Evolutionary conservation across 441 rosid genomes (phyloP), one percentile per base, ranked within the genome.

Genomic region (Croton laevigatus): DNA sequence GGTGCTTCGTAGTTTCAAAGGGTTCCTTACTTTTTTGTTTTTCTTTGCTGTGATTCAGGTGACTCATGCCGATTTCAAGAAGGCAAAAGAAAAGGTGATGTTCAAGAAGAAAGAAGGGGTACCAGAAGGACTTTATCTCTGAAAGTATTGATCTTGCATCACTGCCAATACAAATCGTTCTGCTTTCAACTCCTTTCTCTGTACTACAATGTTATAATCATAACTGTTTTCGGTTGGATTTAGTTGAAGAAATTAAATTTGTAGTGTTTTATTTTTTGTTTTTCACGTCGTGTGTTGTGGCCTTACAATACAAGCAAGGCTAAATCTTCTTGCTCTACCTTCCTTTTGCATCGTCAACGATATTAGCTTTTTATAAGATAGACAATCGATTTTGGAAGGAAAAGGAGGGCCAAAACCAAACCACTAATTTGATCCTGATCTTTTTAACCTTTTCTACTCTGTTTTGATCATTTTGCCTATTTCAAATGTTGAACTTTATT

Each of bases 41-140:
- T 12, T 55, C 27, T 14, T 27, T 59, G 17, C 5, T 64, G 37
- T 72, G 23, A 23, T 52, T 58, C 66, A 79, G 82, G 82, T 79
- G 45, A 76, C 72, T 9, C 82, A 79, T 66, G 53, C 63, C 0
- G 82, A 79, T 66, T 79, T 76, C 62, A 79, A 76, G 75, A 79
- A 79, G 70, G 82, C 82, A 0, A 79, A 79, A 64, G 80, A 79
- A 61, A 79, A 79, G 75, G 82, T 79, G 54, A 79, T 79, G 82
- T 79, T 69, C 77, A 79, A 79, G 73, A 79, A 79, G 78, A 79
- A 79, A 40, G 82, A 79, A 61, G 82, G 82, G 62, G 80, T 79
- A 20, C 82, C 82, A 8, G 82, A 79, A 70, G 82, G 82, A 32
- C 75, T 79, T 8, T 79, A 79, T 64, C 60, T 79, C 75, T 75